A percentile compares a stretch with the other conserved stretches of the same genome.
These are phyloP conservation scores for Exophiala dermatitidis DNA, from an alignment of 2,329 filamentous ascomycete species.

Conservation along the genomic window DNA sequence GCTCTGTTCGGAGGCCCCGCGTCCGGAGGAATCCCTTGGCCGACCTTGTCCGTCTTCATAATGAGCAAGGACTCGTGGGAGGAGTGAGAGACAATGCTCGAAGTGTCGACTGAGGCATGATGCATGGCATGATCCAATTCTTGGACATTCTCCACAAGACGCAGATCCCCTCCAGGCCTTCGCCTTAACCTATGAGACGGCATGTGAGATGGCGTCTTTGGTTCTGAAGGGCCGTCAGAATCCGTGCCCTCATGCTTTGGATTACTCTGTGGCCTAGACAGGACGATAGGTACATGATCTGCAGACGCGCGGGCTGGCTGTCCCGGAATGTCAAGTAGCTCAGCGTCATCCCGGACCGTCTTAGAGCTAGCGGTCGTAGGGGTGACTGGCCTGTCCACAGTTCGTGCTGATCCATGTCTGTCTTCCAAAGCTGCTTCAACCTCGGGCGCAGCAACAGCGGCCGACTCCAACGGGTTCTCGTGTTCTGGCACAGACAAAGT, in stretches of 20 bases:
- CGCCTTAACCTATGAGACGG: conserved; percentile 51
- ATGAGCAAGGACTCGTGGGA: conserved; percentile 27
- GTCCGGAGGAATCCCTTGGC: conserved; percentile 20
- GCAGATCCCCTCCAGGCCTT: conserved; percentile 67
- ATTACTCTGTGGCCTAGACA: neutral
- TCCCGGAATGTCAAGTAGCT: neutral
- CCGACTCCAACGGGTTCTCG: conserved; percentile 2
- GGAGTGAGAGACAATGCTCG: conserved; percentile 30
- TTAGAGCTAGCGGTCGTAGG: conserved; percentile 15
- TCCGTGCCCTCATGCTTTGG: neutral
- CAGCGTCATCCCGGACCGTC: conserved; percentile 7
- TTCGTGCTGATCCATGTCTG: neutral
- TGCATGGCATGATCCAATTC: conserved; percentile 47
- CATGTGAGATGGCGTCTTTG: conserved; percentile 35
- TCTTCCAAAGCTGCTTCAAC: neutral
- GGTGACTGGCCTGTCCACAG: conserved; percentile 3
- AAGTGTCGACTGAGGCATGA: conserved; percentile 35
- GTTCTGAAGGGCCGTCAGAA: neutral
- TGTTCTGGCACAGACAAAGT: conserved; percentile 3
- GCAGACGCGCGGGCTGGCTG: neutral
- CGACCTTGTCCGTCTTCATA: conserved; percentile 22
- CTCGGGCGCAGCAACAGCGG: neutral
- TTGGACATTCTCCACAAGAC: conserved; percentile 58
- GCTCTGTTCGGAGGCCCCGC: conserved; percentile 30
- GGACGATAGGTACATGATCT: neutral